Base-by-base conservation (phyloP, 2,329 filamentous ascomycete species). In the Ophiostoma australiae region DNA sequence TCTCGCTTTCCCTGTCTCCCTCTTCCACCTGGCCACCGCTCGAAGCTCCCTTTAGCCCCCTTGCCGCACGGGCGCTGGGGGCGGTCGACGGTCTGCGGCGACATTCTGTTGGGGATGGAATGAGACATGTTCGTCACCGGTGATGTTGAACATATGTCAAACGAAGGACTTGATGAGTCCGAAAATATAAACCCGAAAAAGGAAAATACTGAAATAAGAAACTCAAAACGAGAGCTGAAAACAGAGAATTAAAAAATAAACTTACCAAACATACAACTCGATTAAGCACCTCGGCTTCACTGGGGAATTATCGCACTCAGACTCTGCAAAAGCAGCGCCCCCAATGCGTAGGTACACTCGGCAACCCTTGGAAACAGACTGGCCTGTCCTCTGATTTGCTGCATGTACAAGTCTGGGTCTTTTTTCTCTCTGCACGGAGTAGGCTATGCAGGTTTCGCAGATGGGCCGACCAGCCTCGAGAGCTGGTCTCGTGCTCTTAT, bases 381-480 rank as follows among this genome's bases (percentile, higher is more conserved):
- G 58, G 7, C 13, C 11, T 61, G 55, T 3, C 13, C 15, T 63
- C 15, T 63, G 58, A 63, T 63, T 63, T 33, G 58, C 58, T 63
- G 58, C 27, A 33, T 63, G 52, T 23, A 27, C 52, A 58, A 23
- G 8, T 58, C 52, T 58, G 58, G 15, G 8, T 27, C 27, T 41
- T 27, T 69, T 58, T 61, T 63, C 35, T 67, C 58, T 23, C 23
- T 58, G 39, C 35, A n/a, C 52, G 35, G 27, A 70, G 44, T 48
- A 48, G 69, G 44, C 68, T 27, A 71, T 72, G 72, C 72, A 72
- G 72, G 70, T 69, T 70, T 68, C 39, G 68, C 67, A 68, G 37
- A 65, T 70, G 72, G 58, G 66, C 70, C 68, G 55, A 71, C 65
- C 65, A 72, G 70, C 72, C 70, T 73, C 70, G 70, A 72, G 48